Evolutionary conservation across 2,329 filamentous ascomycete genomes (phyloP).

Genomic region (Apiospora pterosperma): DNA sequence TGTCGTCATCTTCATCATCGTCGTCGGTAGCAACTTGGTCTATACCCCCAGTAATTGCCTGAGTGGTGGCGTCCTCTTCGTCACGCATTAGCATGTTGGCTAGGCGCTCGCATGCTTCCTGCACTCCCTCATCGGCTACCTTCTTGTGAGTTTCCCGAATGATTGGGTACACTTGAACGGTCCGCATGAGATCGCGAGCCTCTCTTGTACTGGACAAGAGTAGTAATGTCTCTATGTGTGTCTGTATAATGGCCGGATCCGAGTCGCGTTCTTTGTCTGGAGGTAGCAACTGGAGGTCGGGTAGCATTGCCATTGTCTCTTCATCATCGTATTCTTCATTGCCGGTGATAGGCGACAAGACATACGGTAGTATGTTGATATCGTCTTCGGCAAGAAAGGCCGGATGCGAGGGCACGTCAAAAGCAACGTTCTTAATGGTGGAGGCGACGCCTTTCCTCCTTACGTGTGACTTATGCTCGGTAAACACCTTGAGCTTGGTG

Average conservation of each 20-base stretch:
- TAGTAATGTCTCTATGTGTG: slow-evolving; percentile 84
- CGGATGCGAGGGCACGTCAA: slow-evolving; percentile 72
- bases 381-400: slow-evolving; percentile 67
- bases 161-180: slow-evolving; percentile 82
- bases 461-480: slow-evolving; percentile 80
- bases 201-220: slow-evolving; percentile 75
- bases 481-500: slow-evolving; percentile 91
- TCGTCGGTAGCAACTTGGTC: slow-evolving; percentile 33
- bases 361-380: slow-evolving; percentile 81
- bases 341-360: slow-evolving; percentile 84
- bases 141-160: slow-evolving; percentile 80
- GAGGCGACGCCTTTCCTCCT: slow-evolving; percentile 91
- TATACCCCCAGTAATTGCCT: slow-evolving; percentile 37
- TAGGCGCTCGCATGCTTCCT: slow-evolving; percentile 81
- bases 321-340: slow-evolving; percentile 85
- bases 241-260: slow-evolving; percentile 73
- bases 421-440: slow-evolving; percentile 91
- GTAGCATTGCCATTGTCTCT: slow-evolving; percentile 80
- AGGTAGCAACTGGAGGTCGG: slow-evolving; percentile 84
- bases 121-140: slow-evolving; percentile 74
- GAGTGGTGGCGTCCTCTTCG: slow-evolving; percentile 52
- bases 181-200: slow-evolving; percentile 71
- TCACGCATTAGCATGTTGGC: slow-evolving; percentile 88
- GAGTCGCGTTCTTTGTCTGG: slow-evolving; percentile 84
- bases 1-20: slow-evolving; percentile 39